phyloP scores from a whole-genome alignment of 208 protist species.

The Crithidia bombi region DNA sequence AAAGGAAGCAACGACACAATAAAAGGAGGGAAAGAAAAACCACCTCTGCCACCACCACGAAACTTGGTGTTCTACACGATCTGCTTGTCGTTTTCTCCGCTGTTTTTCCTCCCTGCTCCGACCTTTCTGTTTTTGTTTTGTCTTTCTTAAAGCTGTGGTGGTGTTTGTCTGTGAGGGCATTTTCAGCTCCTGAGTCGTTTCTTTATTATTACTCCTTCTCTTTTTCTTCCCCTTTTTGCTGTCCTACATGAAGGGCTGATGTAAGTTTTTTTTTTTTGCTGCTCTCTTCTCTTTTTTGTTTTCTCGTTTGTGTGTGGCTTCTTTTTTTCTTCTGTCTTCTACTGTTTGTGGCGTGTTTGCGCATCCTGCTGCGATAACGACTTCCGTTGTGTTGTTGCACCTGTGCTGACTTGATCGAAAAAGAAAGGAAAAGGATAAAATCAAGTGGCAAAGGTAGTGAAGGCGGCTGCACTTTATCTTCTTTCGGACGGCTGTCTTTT shows the following conservation, averaged over 20 bases:
- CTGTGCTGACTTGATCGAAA: too few relatives aligned
- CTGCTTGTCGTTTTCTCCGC: conserved; percentile 14
- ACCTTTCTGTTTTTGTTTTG: not conserved
- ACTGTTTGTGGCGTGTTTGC: not conserved
- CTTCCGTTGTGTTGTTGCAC: too few relatives aligned
- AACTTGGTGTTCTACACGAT: too few relatives aligned
- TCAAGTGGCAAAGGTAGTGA: too few relatives aligned
- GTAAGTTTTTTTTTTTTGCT: not conserved
- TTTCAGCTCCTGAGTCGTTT: too few relatives aligned
- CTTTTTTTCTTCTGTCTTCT: conserved; percentile 17
- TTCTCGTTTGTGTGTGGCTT: not conserved
- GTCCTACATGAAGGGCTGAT: not conserved
- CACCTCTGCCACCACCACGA: too few relatives aligned
- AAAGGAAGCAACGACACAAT: too few relatives aligned
- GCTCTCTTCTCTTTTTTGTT: conserved; percentile 5
- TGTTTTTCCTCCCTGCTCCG: conserved; percentile 16
- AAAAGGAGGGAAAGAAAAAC: too few relatives aligned
- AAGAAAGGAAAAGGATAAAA: too few relatives aligned
- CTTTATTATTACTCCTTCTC: not conserved
- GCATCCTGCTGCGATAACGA: too few relatives aligned
- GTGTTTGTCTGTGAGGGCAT: too few relatives aligned
- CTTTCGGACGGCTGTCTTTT: not conserved
- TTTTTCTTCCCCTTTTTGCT: not conserved
- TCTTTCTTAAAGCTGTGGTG: not conserved
- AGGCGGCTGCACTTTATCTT: too few relatives aligned